Evolutionary conservation across 2,329 filamentous ascomycete species (phyloP).

Genomic region (Helminthosporium solani): DNA sequence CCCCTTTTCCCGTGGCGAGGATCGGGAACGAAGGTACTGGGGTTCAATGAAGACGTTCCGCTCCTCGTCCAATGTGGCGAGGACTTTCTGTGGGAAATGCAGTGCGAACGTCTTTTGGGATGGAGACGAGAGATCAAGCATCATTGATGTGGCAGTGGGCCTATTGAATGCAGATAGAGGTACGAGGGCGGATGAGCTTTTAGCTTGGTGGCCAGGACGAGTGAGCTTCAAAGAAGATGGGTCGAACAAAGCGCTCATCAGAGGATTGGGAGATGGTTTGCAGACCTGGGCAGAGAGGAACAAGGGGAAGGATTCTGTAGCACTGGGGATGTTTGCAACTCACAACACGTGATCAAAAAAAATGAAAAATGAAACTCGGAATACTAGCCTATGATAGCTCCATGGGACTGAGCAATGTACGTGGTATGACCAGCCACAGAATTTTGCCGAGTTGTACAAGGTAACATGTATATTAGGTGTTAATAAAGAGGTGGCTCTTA

Average conservation of each 20-base stretch:
- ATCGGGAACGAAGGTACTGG: constrained; percentile 14
- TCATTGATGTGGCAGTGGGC: constrained; percentile 50
- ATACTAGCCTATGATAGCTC: no score
- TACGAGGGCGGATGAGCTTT: constrained; percentile 47
- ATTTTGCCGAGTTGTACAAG: no score
- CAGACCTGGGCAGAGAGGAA: constrained; percentile 19
- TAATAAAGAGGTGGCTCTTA: no score
- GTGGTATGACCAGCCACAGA: no score
- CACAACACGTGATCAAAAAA: no score
- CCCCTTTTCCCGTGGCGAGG: constrained; percentile 12
- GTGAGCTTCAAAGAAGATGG: constrained; percentile 38
- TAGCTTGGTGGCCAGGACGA: constrained; percentile 46
- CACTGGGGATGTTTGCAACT: no score
- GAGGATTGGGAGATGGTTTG: constrained; percentile 34
- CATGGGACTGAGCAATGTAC: no score
- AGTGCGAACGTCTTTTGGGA: constrained; percentile 52
- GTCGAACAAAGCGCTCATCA: constrained; percentile 41
- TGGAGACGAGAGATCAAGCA: constrained; percentile 39
- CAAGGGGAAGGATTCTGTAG: constrained; percentile 10
- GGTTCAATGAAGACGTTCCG: constrained; percentile 47
- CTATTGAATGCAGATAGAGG: constrained; percentile 47
- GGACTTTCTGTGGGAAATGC: constrained; percentile 53
- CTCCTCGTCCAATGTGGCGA: constrained; percentile 48
- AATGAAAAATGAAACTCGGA: no score
- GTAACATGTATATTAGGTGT: no score